phyloP scores from a whole-genome alignment of 345 rosid genomes.

The Linum trigynum region DNA sequence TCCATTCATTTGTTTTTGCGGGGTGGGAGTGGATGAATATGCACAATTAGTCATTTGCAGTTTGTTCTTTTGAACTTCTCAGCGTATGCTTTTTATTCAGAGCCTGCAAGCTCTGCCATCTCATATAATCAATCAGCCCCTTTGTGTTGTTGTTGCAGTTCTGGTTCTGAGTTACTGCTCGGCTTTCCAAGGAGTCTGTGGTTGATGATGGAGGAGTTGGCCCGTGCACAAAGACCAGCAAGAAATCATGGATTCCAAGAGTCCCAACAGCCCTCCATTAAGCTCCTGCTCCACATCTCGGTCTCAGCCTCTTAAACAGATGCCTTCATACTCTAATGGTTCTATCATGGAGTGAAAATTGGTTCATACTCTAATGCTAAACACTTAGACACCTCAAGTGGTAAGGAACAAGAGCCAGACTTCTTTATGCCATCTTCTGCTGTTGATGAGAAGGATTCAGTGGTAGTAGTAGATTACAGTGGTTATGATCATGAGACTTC shows the following conservation, averaged over 20 bases:
- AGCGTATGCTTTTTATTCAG: no score
- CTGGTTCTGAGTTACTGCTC: not conserved
- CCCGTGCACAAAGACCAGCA: not conserved
- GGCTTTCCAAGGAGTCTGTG: not conserved
- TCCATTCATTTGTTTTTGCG: not conserved
- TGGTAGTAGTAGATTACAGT: conserved; percentile 21
- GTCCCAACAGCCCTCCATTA: not conserved
- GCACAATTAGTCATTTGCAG: not conserved
- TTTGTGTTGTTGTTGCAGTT: not conserved
- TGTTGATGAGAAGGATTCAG: conserved; percentile 13
- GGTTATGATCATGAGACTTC: conserved; percentile 22
- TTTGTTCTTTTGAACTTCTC: not conserved
- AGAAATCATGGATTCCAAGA: not conserved
- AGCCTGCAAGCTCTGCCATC: not conserved
- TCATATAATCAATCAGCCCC: not conserved
- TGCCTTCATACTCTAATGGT: not conserved
- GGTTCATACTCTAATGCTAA: conserved; percentile 13
- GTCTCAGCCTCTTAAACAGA: not conserved
- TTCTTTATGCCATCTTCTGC: conserved; percentile 9
- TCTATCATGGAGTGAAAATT: not conserved
- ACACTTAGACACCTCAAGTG: conserved; percentile 15
- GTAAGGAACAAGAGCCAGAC: conserved; percentile 16
- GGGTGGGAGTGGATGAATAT: not conserved
- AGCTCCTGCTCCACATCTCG: not conserved
- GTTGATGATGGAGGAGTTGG: not conserved